Conservation (phyloP, 345 rosid species). For the Citrus mangshanensis region DNA sequence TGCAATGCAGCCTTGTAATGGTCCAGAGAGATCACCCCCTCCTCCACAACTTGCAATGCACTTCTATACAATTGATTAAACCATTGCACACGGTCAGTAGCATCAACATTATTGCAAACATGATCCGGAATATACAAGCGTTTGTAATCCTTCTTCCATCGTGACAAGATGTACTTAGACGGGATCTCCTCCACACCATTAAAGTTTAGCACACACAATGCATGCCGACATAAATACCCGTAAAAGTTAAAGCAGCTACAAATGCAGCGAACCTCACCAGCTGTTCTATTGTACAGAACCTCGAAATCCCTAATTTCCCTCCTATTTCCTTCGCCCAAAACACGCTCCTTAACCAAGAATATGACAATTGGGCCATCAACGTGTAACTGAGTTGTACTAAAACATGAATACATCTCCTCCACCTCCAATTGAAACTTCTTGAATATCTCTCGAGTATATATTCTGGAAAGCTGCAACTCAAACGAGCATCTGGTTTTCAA, state of each 20-base stretch:
- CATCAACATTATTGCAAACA: slow-evolving; percentile 16
- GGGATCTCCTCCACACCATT: slow-evolving; percentile 78
- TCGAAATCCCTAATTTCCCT: slow-evolving; percentile 65
- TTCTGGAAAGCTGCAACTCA: slow-evolving; percentile 76
- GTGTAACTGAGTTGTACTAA: slow-evolving; percentile 68
- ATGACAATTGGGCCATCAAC: slow-evolving; percentile 61
- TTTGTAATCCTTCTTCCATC: slow-evolving; percentile 73
- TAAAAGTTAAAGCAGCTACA: slow-evolving; percentile 83
- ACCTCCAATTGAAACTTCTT: slow-evolving; percentile 77
- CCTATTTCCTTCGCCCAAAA: slow-evolving; percentile 47
- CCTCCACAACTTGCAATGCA: slow-evolving; percentile 67
- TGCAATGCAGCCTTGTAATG: slow-evolving; percentile 62
- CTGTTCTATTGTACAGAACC: slow-evolving; percentile 71
- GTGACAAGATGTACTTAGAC: slow-evolving; percentile 44
- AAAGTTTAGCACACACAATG: slow-evolving; percentile 68
- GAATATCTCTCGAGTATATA: slow-evolving; percentile 67
- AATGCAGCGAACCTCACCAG: slow-evolving; percentile 71
- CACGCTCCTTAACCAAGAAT: slow-evolving; percentile 73
- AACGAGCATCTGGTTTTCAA: slow-evolving; percentile 69
- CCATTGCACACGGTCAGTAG: slow-evolving; percentile 37
- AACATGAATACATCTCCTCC: slow-evolving; percentile 85
- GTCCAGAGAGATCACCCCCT: slow-evolving; percentile 58
- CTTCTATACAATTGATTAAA: slow-evolving; percentile 51
- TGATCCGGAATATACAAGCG: slow-evolving; percentile 37
- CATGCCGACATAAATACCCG: slow-evolving; percentile 87